These are phyloP conservation scores for Mycena rosella DNA, from an alignment of 768 basidiomycete species.

Conservation along the genomic window DNA sequence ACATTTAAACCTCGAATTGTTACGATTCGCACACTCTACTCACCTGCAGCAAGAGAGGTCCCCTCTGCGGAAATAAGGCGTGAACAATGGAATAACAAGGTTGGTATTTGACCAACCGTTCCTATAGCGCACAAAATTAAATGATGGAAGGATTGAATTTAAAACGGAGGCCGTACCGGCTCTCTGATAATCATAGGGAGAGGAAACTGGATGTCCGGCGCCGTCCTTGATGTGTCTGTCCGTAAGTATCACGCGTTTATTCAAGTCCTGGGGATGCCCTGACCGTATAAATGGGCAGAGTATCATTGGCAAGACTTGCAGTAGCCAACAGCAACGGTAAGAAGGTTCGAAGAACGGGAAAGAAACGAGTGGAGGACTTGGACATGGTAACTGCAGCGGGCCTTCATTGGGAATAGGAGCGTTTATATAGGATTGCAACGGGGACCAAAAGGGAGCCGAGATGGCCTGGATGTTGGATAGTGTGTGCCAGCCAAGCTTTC, in stretches of 20 bases:
- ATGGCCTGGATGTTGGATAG: background rate
- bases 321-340: slow-evolving; percentile 14
- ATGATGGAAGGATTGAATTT: too few relatives aligned
- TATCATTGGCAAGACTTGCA: slow-evolving; percentile 5
- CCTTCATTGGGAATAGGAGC: background rate
- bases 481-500: too few relatives aligned
- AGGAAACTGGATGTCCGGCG: slow-evolving; percentile 31
- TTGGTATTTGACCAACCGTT: slow-evolving; percentile 15
- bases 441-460: too few relatives aligned
- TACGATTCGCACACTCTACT: background rate
- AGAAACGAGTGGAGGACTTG: background rate
- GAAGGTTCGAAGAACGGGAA: background rate
- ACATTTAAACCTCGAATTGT: background rate
- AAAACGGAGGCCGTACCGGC: slow-evolving; percentile 19
- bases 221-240: slow-evolving; percentile 25
- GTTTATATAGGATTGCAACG: slow-evolving; percentile 2
- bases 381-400: background rate
- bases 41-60: slow-evolving; percentile 35
- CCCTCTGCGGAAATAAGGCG: slow-evolving; percentile 5
- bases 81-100: background rate
- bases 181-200: slow-evolving; percentile 38
- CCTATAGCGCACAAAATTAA: slow-evolving; percentile 13
- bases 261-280: background rate
- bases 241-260: background rate
- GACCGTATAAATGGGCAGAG: slow-evolving; percentile 30